These are phyloP conservation scores for Dothistroma septosporum DNA, from an alignment of 2,329 filamentous ascomycete species.

Conservation along the genomic window DNA sequence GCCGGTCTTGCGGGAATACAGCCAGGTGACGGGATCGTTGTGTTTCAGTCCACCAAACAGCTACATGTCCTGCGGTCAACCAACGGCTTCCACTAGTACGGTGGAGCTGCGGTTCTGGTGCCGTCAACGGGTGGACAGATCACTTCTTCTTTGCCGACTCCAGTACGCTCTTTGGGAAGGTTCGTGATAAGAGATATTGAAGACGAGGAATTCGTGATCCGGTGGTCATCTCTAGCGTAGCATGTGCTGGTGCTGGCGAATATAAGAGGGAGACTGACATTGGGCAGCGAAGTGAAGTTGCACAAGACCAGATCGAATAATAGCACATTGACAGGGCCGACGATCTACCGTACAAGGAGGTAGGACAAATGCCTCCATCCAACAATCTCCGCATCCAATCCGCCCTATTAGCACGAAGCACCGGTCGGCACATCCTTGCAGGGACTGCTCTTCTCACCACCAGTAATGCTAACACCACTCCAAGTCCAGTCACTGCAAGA, in stretches of 20 bases:
- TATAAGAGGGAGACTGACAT: too few relatives aligned
- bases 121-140: too few relatives aligned
- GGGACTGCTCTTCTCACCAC: slow-evolving; percentile 45
- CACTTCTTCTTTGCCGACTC: too few relatives aligned
- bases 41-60: neutral
- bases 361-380: neutral
- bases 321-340: neutral
- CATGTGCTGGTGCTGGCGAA: too few relatives aligned
- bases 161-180: too few relatives aligned
- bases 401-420: slow-evolving; percentile 20
- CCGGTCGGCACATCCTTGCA: slow-evolving; percentile 40
- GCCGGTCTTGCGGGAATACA: neutral
- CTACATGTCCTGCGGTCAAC: neutral
- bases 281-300: too few relatives aligned
- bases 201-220: too few relatives aligned
- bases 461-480: slow-evolving; percentile 48
- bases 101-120: neutral
- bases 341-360: neutral
- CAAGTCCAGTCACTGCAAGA: slow-evolving; percentile 53
- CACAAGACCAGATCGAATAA: neutral
- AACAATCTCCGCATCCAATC: neutral
- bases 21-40: neutral
- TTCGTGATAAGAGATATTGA: too few relatives aligned
- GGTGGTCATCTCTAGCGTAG: too few relatives aligned
- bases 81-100: neutral